Percentiles rank a stretch among this genome's conserved stretches.
Evolutionary conservation across 225 moss, liverwort and hornwort species (phyloP).

Genomic region (Asterella californica): DNA sequence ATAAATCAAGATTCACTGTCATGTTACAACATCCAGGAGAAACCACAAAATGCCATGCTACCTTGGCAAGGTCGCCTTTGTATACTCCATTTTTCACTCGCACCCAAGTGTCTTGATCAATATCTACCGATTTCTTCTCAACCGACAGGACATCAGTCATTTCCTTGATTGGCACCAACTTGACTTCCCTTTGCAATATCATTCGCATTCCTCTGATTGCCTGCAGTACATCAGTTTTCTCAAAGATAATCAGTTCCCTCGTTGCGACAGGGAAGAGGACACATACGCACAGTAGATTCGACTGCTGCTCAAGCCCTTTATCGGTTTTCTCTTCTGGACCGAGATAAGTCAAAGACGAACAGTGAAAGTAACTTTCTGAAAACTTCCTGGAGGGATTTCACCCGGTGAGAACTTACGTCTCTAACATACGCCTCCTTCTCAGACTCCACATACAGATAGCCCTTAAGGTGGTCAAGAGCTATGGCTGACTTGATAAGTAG

Average conservation of each 20-base stretch:
- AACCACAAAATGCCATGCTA: slow-evolving; percentile 6
- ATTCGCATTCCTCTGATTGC: slow-evolving; percentile 88
- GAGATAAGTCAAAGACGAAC: neutral
- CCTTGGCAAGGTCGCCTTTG: slow-evolving; percentile 97
- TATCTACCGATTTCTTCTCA: slow-evolving; percentile 90
- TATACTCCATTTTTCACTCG: slow-evolving; percentile 84
- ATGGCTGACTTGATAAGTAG: slow-evolving; percentile 89
- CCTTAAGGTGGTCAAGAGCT: slow-evolving; percentile 92
- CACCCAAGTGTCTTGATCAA: slow-evolving; percentile 93
- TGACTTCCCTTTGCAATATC: slow-evolving; percentile 75
- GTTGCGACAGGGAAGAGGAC: neutral
- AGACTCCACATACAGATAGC: slow-evolving; percentile 86
- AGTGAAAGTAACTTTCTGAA: too few relatives aligned
- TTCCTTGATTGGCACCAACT: slow-evolving; percentile 93
- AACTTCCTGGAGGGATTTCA: neutral
- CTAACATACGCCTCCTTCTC: slow-evolving; percentile 96
- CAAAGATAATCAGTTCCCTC: neutral
- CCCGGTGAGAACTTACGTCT: slow-evolving; percentile 56
- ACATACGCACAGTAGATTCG: neutral
- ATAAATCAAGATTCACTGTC: too few relatives aligned
- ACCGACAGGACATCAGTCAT: slow-evolving; percentile 93
- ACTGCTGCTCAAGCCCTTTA: neutral
- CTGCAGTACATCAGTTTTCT: slow-evolving; percentile 28
- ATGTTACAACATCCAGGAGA: too few relatives aligned
- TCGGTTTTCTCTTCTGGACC: neutral